Percentiles rank a stretch among this genome's conserved stretches.
phyloP scores from a whole-genome alignment of 768 basidiomycete genomes.

The Phlebiopsis gigantea region DNA sequence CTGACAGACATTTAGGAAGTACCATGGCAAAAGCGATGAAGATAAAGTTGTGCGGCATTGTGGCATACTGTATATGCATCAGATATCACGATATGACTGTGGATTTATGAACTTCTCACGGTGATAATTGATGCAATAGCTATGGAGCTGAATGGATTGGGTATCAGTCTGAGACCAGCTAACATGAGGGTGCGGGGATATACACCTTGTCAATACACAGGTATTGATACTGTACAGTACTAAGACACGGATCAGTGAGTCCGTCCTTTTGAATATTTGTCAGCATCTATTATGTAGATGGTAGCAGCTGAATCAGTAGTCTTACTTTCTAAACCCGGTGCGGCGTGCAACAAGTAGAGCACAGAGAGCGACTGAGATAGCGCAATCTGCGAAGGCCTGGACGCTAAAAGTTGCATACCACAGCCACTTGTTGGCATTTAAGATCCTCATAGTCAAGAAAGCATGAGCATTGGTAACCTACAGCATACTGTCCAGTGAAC shows the following conservation, averaged over 20 bases:
- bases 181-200: neutral
- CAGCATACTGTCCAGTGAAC: too few species aligned
- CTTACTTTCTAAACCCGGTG: neutral
- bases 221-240: neutral
- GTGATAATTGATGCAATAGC: too few species aligned
- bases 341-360: neutral
- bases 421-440: slow-evolving; percentile 1
- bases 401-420: neutral
- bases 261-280: neutral
- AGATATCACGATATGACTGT: neutral
- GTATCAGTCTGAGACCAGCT: neutral
- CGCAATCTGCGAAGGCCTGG: neutral
- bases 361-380: neutral
- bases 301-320: neutral
- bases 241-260: neutral
- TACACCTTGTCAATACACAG: neutral
- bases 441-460: too few species aligned
- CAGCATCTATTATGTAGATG: too few species aligned
- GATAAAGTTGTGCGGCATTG: neutral
- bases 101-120: too few species aligned
- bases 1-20: too few species aligned
- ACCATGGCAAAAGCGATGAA: neutral
- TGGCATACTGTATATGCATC: neutral
- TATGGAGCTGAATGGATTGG: too few species aligned
- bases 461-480: too few species aligned